Conservation (phyloP, 768 basidiomycete genomes). For the Peribolospora kevripleyi region DNA sequence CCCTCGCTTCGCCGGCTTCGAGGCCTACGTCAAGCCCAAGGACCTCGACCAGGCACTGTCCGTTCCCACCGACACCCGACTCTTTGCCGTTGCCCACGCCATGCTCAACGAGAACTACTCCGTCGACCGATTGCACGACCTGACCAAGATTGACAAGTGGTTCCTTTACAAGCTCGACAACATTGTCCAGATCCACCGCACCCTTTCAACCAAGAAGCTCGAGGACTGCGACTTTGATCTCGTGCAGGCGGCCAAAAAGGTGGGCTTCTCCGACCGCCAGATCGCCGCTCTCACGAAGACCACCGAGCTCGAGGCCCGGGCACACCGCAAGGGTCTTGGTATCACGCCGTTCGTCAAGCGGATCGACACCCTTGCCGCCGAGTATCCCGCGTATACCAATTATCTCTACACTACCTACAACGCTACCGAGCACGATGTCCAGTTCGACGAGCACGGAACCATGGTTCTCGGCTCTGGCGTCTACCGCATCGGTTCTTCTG, state of each 20-base stretch:
- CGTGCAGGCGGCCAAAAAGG: conserved; percentile 65
- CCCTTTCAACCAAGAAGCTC: conserved; percentile 34
- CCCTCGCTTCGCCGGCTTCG: conserved; percentile 88
- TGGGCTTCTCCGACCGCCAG: conserved; percentile 86
- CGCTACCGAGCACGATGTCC: conserved; percentile 79
- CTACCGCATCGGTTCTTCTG: conserved; percentile 91
- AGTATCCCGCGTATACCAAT: conserved; percentile 95
- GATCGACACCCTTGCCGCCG: conserved; percentile 95
- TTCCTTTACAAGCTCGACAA: conserved; percentile 98
- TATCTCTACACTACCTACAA: conserved; percentile 99
- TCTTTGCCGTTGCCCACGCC: conserved; percentile 92
- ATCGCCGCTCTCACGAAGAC: conserved; percentile 50
- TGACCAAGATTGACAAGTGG: conserved; percentile 99
- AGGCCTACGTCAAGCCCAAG: conserved; percentile 71
- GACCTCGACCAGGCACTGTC: conserved; percentile 56
- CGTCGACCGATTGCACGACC: conserved; percentile 66
- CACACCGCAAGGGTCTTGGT: conserved; percentile 57
- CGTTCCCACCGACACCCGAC: conserved; percentile 75
- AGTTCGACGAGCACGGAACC: conserved; percentile 89
- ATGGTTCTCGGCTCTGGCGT: conserved; percentile 97
- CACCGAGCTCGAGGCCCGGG: conserved; percentile 49
- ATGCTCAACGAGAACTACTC: conserved; percentile 84
- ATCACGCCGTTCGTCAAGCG: conserved; percentile 96
- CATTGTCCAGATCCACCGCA: conserved; percentile 67
- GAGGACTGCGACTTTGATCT: conserved; percentile 47